Base-by-base conservation (phyloP, 148 eudicot genomes). In the Silene latifolia region DNA sequence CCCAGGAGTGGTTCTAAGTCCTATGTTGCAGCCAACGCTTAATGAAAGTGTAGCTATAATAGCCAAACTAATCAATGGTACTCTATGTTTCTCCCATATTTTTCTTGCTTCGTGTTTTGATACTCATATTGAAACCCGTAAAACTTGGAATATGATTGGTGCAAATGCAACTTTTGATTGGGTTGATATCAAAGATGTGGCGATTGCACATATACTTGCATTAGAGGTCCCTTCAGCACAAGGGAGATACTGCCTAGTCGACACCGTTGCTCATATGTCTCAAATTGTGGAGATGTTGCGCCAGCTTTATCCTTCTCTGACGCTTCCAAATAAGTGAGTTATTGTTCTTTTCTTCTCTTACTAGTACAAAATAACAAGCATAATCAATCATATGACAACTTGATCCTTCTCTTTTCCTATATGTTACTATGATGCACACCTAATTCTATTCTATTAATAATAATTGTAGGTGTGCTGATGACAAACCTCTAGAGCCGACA, bases 391-490 rank as follows among this genome's bases (percentile, higher is more conserved):
- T 27, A 27, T 27, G 29, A 27, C 29, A 27, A 27, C 29, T 27
- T 27, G 29, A 27, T 27, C 29, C 29, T 27, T 27, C 29, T 27
- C 3, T 27, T 27, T 27, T 27, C 29, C 29, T 27, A 2, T 35
- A 4, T 35, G 3, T 35, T n/a, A n/a, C n/a, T n/a, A n/a, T n/a
- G n/a, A n/a, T n/a, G n/a, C n/a, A n/a, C n/a, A 25, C 29, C 24
- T 21, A 19, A n/a, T n/a, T n/a, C n/a, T n/a, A 15, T 18, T 12
- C 3, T 54, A 17, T 42, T 67, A 42, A 42, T 15, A 8, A 5
- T 11, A 15, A 62, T 7, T 79, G 27, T 63, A 91, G 93, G 87
- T 89, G 90, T 70, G 91, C 78, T 0, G 90, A 89, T 67, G 88
- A 84, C 79, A 79, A 79, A 15, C 90, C 92, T 44, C 78, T 82